Evolutionary conservation across 2,329 filamentous ascomycete species (phyloP).

Genomic region (Akanthomyces muscarius): DNA sequence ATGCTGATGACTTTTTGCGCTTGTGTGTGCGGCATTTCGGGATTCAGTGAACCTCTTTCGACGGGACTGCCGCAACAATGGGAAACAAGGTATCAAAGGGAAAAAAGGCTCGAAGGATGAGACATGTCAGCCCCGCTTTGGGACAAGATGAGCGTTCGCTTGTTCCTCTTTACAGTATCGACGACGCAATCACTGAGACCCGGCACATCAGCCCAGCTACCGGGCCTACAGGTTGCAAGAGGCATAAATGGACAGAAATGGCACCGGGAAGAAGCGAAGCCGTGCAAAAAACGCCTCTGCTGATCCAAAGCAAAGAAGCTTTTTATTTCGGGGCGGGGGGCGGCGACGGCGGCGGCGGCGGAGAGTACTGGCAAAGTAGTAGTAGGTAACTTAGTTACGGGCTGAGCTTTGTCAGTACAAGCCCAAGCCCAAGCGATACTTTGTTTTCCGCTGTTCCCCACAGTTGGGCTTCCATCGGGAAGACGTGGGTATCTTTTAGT

Average conservation of each 20-base stretch:
- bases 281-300: background rate
- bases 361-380: background rate
- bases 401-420: background rate
- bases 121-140: constrained; percentile 14
- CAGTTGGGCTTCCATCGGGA: constrained; percentile 14
- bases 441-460: constrained; percentile 7
- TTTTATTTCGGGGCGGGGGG: background rate
- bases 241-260: background rate
- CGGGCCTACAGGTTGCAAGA: too few species aligned
- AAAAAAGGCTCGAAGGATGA: background rate
- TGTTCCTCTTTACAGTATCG: background rate
- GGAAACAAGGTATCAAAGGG: background rate
- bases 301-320: background rate
- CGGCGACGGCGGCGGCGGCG: too few species aligned
- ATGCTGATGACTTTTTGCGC: background rate
- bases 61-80: background rate
- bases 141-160: background rate
- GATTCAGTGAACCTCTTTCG: background rate
- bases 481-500: background rate
- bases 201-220: background rate
- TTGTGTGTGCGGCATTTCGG: background rate
- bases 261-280: background rate
- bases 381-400: background rate
- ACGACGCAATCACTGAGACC: background rate
- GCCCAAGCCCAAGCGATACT: constrained; percentile 8